Evolutionary conservation across 306 rosid species (phyloP), one percentile per base, ranked within the genome.

Genomic region (Pyrus pyrifolia): DNA sequence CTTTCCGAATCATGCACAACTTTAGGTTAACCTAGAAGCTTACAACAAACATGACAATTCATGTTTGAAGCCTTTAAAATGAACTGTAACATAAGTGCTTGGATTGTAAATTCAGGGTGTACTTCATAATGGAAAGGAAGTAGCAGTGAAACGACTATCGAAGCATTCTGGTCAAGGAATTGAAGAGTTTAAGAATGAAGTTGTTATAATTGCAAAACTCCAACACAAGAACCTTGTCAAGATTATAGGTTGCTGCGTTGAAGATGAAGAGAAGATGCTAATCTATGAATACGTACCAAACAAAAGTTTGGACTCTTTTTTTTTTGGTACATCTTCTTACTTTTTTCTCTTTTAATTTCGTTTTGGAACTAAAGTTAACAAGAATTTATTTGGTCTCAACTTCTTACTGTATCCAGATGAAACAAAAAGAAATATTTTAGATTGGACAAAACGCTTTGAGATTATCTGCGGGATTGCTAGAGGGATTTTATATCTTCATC

Each of bases 161-260:
- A 87, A 82, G 68, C 1, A 63, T 25, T 91, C 96, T 2, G 82
- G 89, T 4, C 93, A 88, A 83, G 93, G 96, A 30, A 67, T 30
- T 68, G 80, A 82, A 59, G 91, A 91, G 72, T 91, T 91, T 57
- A 88, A 84, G 74, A 91, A 84, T 51, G 93, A 91, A 76, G 84
- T 89, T 63, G 31, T 52, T 30, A 58, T 91, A 49, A 91, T 91
- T 67, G 84, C 91, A 1, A 88, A 85, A 76, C 96, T 91, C 49
- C 96, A 91, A 74, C 91, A 85, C n/a, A 60, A 86, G 42, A 91
- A 91, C 79, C 91, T 91, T 65, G 93, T 88, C 38, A 87, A 87
- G 78, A 79, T 88, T 22, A 55, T 91, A 11, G 93, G 91, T 22
- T 87, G 78, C 1, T 91, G 90, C 63, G 17, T 85, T 78, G 76